Base-by-base conservation (phyloP, 257 asterid species). In the Ilex aquifolium region DNA sequence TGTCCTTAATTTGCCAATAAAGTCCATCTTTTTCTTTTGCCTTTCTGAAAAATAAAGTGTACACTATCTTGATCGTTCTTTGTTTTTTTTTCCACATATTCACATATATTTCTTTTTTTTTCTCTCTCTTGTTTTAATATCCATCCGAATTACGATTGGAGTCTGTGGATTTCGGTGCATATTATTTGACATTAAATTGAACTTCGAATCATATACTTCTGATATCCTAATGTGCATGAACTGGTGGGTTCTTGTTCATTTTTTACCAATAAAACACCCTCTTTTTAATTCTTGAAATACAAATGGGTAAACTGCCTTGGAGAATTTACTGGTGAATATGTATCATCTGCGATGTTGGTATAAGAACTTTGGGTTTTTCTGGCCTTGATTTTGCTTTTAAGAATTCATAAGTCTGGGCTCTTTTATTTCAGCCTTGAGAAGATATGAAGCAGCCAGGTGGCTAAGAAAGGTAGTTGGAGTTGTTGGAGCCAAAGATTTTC, bases 401-500 rank as follows among this genome's bases (percentile, higher is more conserved):
- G 61, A 60, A 32, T 29, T 62, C 50, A 57, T 53, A 11, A 65
- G 49, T 71, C 56, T 61, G 53, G 63, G 51, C 57, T 64, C 39
- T 55, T 74, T 40, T 71, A 29, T 60, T 85, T 82, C 90, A 92
- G 98, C 93, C 57, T 70, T 77, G 76, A 87, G 97, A 79, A 85
- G 95, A 83, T 79, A 86, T 72, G 96, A 82, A 56, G 97, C 96
- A 3, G 85, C 95, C 21, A 72, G 80, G 54, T 92, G 98, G 97
- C 60, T 92, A 65, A 82, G 98, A 74, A 92, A 87, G 76, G 77
- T 80, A 84, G 85, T 77, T 40, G 98, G 97, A 64, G 96, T 88
- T 30, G 96, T 91, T 52, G 86, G 79, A 31, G 97, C 88, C 53
- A 88, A 77, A 83, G 97, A 92, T 74, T 83, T 92, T 62, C 95